phyloP scores from a whole-genome alignment of 2,329 filamentous ascomycete species.

The Colletotrichum cereale region DNA sequence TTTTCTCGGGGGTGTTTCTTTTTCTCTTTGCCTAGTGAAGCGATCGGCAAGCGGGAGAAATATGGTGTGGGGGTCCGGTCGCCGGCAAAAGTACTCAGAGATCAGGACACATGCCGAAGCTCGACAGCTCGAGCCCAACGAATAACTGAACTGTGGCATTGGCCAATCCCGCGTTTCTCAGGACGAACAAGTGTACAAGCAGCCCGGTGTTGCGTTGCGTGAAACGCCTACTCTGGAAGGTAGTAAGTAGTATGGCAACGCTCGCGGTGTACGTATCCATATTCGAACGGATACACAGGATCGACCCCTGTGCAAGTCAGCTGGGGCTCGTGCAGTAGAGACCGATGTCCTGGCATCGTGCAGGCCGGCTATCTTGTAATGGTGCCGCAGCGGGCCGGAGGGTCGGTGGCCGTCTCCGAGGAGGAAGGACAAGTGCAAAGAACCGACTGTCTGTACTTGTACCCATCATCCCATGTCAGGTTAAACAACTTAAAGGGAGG shows the following conservation, averaged over 20 bases:
- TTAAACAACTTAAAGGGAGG: neutral
- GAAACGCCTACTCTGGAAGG: neutral
- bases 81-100: neutral
- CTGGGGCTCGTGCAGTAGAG: neutral
- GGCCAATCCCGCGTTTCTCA: no score
- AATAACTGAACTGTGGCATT: neutral
- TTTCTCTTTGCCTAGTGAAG: neutral
- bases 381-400: neutral
- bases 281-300: neutral
- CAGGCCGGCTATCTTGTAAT: neutral
- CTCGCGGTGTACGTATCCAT: no score
- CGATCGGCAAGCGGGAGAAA: neutral
- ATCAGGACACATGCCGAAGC: neutral
- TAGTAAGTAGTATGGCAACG: no score
- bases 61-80: neutral
- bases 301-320: no score
- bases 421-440: neutral
- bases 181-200: neutral
- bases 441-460: neutral
- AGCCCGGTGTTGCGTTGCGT: neutral
- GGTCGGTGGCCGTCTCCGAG: neutral
- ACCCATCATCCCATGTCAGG: neutral
- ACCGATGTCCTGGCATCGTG: neutral
- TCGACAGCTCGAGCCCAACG: neutral
- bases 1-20: neutral